phyloP scores from a whole-genome alignment of 2,329 filamentous ascomycete genomes.

The Chaetomium olivaceum region DNA sequence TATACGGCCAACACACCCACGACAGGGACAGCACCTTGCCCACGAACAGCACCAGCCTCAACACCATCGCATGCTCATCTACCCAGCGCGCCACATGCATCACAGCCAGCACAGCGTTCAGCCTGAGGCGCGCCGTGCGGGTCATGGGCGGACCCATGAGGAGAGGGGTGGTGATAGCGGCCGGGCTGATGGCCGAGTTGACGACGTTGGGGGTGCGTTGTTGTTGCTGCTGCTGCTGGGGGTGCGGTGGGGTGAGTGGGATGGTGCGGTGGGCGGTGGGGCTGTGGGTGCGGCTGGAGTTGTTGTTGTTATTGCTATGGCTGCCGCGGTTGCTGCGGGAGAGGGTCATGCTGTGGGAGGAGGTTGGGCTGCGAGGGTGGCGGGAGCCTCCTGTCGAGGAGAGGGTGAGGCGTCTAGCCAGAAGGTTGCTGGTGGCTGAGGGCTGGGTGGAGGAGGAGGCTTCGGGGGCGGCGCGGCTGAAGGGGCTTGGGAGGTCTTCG shows the following conservation, averaged over 20 bases:
- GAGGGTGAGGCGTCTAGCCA: conserved; percentile 13
- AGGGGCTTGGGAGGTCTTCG: conserved; percentile 35
- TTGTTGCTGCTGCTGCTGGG: conserved; percentile 9
- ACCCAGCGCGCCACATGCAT: conserved; percentile 41
- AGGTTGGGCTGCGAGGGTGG: conserved; percentile 22
- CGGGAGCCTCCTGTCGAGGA: conserved; percentile 29
- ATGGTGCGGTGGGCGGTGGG: conserved; percentile 32
- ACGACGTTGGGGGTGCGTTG: conserved; percentile 26
- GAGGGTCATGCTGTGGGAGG: conserved; percentile 29
- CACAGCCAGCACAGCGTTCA: conserved; percentile 40
- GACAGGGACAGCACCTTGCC: conserved; percentile 65
- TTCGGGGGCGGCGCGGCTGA: conserved; percentile 35
- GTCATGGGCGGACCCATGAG: conserved; percentile 53
- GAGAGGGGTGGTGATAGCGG: conserved; percentile 43
- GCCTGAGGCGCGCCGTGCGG: conserved; percentile 37
- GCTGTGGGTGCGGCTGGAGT: conserved; percentile 32
- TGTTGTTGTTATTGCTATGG: not conserved
- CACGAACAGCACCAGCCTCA: conserved; percentile 65
- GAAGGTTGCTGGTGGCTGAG: conserved; percentile 38
- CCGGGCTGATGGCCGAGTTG: conserved; percentile 8
- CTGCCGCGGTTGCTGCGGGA: conserved; percentile 32
- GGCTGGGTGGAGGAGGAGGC: conserved; percentile 36
- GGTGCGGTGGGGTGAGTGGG: conserved; percentile 37
- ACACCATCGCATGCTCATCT: conserved; percentile 37
- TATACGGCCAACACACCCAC: conserved; percentile 28